These are phyloP conservation scores for Ophiocordyceps sinensis DNA, from an alignment of 2,329 filamentous ascomycete genomes.

Conservation along the genomic window DNA sequence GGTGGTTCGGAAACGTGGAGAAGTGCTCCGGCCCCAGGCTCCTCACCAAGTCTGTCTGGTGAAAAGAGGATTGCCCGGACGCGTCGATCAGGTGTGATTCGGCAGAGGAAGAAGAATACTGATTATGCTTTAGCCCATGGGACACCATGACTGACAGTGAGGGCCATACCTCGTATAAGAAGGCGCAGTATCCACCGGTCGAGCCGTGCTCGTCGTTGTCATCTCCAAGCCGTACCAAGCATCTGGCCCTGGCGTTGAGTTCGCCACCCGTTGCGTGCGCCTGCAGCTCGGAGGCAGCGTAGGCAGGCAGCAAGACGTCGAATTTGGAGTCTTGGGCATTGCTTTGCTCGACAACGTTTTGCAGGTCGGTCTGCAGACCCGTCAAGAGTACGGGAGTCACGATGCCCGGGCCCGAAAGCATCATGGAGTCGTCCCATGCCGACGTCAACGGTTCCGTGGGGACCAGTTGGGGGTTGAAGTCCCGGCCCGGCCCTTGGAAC, in stretches of 20 bases:
- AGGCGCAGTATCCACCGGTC: slow-evolving; percentile 30
- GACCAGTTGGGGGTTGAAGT: slow-evolving; percentile 14
- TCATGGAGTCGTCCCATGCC: slow-evolving; percentile 34
- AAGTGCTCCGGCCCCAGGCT: slow-evolving; percentile 31
- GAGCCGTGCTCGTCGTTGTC: slow-evolving; percentile 13
- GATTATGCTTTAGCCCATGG: neutral
- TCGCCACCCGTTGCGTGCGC: slow-evolving; percentile 18
- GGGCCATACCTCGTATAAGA: slow-evolving; percentile 37
- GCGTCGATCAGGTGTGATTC: slow-evolving; percentile 23
- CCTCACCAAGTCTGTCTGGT: slow-evolving; percentile 21
- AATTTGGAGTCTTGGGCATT: slow-evolving; percentile 13
- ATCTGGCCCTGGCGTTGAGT: slow-evolving; percentile 28
- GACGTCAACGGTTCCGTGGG: slow-evolving; percentile 27
- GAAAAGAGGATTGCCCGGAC: slow-evolving; percentile 21
- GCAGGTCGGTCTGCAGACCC: slow-evolving; percentile 28
- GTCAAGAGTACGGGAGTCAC: slow-evolving; percentile 27
- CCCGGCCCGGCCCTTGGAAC: neutral
- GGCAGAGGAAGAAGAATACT: slow-evolving; percentile 28
- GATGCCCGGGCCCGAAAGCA: slow-evolving; percentile 22
- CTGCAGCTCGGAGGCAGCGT: slow-evolving; percentile 22
- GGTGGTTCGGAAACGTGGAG: slow-evolving; percentile 37
- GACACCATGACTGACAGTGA: neutral
- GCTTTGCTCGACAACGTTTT: slow-evolving; percentile 16
- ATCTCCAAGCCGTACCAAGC: slow-evolving; percentile 25
- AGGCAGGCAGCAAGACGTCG: slow-evolving; percentile 23